phyloP scores from a whole-genome alignment of 441 rosid species.

The Populus trichocarpa region DNA sequence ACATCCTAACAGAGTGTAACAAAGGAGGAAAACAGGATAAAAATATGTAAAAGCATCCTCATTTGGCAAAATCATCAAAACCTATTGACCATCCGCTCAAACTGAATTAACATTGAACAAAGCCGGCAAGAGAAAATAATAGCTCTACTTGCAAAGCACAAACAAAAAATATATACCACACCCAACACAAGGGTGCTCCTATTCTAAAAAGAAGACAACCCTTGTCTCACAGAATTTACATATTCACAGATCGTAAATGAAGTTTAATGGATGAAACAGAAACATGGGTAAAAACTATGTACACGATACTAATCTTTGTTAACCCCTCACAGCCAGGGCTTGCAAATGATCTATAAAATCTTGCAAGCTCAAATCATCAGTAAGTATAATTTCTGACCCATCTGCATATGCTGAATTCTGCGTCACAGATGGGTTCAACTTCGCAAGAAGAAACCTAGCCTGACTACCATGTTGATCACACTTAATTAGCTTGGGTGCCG shows the following conservation, averaged over 20 bases:
- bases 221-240: neutral
- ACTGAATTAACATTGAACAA: neutral
- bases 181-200: neutral
- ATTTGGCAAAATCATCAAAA: neutral
- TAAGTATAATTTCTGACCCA: slow-evolving; percentile 70
- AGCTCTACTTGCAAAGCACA: neutral
- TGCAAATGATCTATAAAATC: slow-evolving; percentile 79
- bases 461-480: slow-evolving; percentile 92
- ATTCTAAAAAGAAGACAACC: neutral
- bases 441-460: slow-evolving; percentile 94
- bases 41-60: neutral
- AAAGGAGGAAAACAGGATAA: neutral
- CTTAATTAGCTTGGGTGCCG: slow-evolving; percentile 67
- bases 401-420: slow-evolving; percentile 57
- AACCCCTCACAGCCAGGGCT: slow-evolving; percentile 62
- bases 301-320: slow-evolving; percentile 4
- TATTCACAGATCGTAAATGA: neutral
- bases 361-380: slow-evolving; percentile 84
- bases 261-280: neutral
- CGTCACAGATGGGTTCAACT: slow-evolving; percentile 74
- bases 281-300: slow-evolving; percentile 1
- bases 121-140: neutral
- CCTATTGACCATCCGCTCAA: neutral
- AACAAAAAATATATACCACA: neutral
- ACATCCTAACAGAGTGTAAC: too few relatives aligned